Percentiles rank a stretch among this genome's conserved stretches.
phyloP scores from a whole-genome alignment of 768 basidiomycete species.

The Dentipellis sp. region DNA sequence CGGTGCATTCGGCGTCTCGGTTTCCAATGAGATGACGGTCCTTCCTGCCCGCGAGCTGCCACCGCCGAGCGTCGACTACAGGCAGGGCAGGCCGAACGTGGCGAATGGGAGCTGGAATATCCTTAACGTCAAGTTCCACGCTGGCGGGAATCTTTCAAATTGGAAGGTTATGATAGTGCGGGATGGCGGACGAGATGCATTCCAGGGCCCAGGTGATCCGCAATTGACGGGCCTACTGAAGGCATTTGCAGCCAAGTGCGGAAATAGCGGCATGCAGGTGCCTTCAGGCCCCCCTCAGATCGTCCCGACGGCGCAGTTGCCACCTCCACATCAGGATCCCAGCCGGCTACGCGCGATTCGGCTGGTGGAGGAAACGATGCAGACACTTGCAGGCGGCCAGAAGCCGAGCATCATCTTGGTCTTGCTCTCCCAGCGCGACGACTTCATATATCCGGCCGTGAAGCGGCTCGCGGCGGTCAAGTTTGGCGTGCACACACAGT shows the following conservation, averaged over 20 bases:
- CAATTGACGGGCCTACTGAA: constrained; percentile 34
- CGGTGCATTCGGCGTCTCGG: constrained; percentile 46
- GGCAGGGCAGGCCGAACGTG: constrained; percentile 30
- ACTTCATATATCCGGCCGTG: constrained; percentile 72
- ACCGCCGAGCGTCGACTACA: constrained; percentile 50
- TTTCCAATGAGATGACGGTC: constrained; percentile 49
- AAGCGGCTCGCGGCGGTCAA: constrained; percentile 70
- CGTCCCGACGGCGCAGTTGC: constrained; percentile 23
- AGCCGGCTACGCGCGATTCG: constrained; percentile 35
- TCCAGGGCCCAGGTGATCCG: constrained; percentile 35
- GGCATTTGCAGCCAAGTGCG: constrained; percentile 48
- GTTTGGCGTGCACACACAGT: constrained; percentile 69
- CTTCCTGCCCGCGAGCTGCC: constrained; percentile 59
- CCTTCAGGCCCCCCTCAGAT: constrained; percentile 27
- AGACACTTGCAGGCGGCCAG: constrained; percentile 7
- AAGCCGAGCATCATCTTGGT: constrained; percentile 64
- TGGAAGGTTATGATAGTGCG: constrained; percentile 65
- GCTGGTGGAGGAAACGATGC: constrained; percentile 26
- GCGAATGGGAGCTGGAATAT: constrained; percentile 73
- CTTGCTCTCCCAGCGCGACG: constrained; percentile 57
- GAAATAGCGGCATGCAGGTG: constrained; percentile 47
- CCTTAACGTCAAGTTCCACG: constrained; percentile 58
- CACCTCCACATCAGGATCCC: constrained; percentile 26
- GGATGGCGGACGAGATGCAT: constrained; percentile 30
- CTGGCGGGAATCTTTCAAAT: constrained; percentile 36